phyloP scores from a whole-genome alignment of 2,329 filamentous ascomycete species.

The Penicillium sp. region DNA sequence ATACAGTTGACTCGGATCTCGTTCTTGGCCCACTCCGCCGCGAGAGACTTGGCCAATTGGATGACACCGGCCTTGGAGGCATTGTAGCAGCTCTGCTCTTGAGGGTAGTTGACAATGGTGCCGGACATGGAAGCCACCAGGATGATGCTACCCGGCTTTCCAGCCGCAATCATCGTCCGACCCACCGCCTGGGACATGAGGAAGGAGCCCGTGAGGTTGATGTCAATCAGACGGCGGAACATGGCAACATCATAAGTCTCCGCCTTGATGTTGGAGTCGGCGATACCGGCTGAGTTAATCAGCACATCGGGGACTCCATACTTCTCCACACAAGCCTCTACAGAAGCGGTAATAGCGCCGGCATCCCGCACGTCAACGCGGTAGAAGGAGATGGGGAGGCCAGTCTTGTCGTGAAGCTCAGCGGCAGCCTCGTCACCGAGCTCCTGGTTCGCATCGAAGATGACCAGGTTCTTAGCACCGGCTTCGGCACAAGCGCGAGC shows the following conservation, averaged over 20 bases:
- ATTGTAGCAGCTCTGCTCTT: slow-evolving; percentile 71
- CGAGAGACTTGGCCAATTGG: slow-evolving; percentile 72
- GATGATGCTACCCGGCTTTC: slow-evolving; percentile 62
- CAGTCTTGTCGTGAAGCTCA: slow-evolving; percentile 4
- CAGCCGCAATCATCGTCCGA: slow-evolving; percentile 22
- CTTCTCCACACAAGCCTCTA: slow-evolving; percentile 3
- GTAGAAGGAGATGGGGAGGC: slow-evolving; percentile 3
- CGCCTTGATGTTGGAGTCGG: slow-evolving; percentile 6
- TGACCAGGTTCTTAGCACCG: slow-evolving; percentile 5
- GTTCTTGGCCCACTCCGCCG: slow-evolving; percentile 69
- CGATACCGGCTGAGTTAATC: slow-evolving; percentile 3
- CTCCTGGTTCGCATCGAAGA: slow-evolving; percentile 6
- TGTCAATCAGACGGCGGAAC: slow-evolving; percentile 6
- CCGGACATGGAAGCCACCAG: slow-evolving; percentile 66
- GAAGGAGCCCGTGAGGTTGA: slow-evolving; percentile 4
- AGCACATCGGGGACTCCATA: slow-evolving; percentile 5
- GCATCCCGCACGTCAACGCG: slow-evolving; percentile 4
- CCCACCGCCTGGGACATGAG: slow-evolving; percentile 5
- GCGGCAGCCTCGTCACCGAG: slow-evolving; percentile 4
- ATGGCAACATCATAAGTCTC: slow-evolving; percentile 4
- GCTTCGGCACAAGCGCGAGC: slow-evolving; percentile 4
- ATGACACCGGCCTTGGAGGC: slow-evolving; percentile 76
- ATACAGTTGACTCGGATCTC: slow-evolving; percentile 46
- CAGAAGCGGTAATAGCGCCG: slow-evolving; percentile 1
- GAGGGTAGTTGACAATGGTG: slow-evolving; percentile 64